Percentiles rank a stretch among this genome's conserved stretches.
Evolutionary conservation across 1,284 basidiomycete genomes (phyloP).

Genomic region (Porphyrellus sp.): DNA sequence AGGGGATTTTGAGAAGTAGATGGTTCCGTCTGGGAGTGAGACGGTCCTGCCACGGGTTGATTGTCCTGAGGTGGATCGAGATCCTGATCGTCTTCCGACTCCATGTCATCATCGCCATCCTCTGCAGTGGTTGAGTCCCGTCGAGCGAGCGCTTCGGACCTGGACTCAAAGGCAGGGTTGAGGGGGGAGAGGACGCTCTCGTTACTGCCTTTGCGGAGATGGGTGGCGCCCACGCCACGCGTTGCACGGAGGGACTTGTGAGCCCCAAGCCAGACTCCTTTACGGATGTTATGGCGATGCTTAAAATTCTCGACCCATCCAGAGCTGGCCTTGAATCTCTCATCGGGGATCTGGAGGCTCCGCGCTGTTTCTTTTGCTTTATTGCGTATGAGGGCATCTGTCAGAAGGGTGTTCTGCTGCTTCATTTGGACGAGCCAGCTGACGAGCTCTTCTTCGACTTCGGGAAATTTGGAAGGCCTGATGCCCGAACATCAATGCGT

Average conservation of each 20-base stretch:
- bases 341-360: conserved; percentile 53
- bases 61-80: conserved; percentile 28
- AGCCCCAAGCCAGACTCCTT: conserved; percentile 56
- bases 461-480: conserved; percentile 76
- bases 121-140: conserved; percentile 31
- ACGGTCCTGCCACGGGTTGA: conserved; percentile 31
- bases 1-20: conserved; percentile 33
- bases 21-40: conserved; percentile 26
- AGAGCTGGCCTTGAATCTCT: conserved; percentile 85
- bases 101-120: conserved; percentile 37
- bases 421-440: conserved; percentile 59
- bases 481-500: conserved; percentile 11
- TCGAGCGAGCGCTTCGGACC: conserved; percentile 28
- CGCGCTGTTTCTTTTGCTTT: conserved; percentile 71
- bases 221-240: conserved; percentile 32
- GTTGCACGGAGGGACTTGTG: conserved; percentile 33
- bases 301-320: conserved; percentile 95
- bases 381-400: conserved; percentile 67
- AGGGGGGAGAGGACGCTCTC: conserved; percentile 37
- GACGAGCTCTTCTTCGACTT: conserved; percentile 64
- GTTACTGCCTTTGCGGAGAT: conserved; percentile 36
- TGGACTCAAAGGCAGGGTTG: conserved; percentile 37
- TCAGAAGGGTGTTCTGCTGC: conserved; percentile 51
- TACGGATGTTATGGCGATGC: conserved; percentile 68
- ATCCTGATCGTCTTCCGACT: conserved; percentile 37